Evolutionary conservation across 352 stramenopile genomes (phyloP), one percentile per base, ranked within the genome.

Genomic region (Phytophthora rubi): DNA sequence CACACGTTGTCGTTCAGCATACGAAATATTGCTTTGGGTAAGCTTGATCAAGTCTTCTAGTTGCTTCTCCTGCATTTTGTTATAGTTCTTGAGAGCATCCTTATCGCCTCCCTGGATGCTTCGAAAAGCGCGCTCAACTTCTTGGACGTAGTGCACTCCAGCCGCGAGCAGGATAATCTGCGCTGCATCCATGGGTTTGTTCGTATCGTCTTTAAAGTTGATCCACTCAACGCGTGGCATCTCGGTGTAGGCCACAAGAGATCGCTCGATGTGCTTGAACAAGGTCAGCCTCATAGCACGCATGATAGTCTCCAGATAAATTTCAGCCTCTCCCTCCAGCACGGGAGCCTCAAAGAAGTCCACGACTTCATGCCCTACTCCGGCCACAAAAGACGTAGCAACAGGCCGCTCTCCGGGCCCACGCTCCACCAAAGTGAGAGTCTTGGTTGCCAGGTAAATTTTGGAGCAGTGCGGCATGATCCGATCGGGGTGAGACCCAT

Each of bases 271-370:
- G 48, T 98, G 97, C 62, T 97, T 89, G 71, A 98, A 98, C 35
- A 99, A 79, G 6, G 97, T 98, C 45, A 87, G 71, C 56, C 97
- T 97, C 91, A 98, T 98, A 4, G 90, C 92, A 51, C 97, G 83
- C 74, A 99, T 91, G 30, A 99, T 83, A 0, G 92, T 98, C 76
- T 98, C 94, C 56, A 99, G 88, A 79, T 99, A 99, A 66, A 98
- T 98, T 71, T 99, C 97, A 16, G 98, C 96, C 74, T 99, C 98
- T 49, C 97, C 97, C 61, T 98, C 86, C 0, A 99, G 85, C 26
- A 94, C 74, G 7, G 98, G 91, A 0, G 93, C 80, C 33, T 97
- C 92, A 53, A 95, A 87, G 61, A 99, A 99, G 45, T 94, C 86
- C 13, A 98, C 95, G 54, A 91, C 73, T 70, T 99, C 97, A 55